A percentile compares a stretch with the other conserved stretches of the same genome.
These are phyloP conservation scores for Phytophthora crassamura DNA, from an alignment of 352 stramenopile species.

Conservation along the genomic window DNA sequence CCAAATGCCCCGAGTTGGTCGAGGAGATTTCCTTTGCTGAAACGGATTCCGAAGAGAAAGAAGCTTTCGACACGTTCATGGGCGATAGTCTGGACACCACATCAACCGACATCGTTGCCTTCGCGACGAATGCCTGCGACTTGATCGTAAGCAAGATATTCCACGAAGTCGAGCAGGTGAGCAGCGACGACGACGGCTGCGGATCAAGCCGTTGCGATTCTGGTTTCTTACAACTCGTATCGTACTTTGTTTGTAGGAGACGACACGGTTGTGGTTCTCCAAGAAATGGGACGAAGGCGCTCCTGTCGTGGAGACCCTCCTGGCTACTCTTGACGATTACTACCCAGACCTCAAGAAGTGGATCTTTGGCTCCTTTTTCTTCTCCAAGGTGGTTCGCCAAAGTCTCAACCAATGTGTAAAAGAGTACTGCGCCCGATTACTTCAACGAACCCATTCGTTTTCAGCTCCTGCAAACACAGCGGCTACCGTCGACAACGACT, in stretches of 20 bases:
- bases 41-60: constrained; percentile 73
- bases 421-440: constrained; percentile 69
- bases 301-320: constrained; percentile 72
- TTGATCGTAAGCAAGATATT: constrained; percentile 84
- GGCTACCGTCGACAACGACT: constrained; percentile 62
- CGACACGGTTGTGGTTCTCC: constrained; percentile 74
- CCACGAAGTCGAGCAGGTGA: constrained; percentile 76
- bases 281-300: constrained; percentile 88
- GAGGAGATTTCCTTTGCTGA: constrained; percentile 87
- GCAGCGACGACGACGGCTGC: background rate
- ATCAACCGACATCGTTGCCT: constrained; percentile 82
- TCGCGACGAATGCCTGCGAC: constrained; percentile 70
- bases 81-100: constrained; percentile 76
- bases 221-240: background rate
- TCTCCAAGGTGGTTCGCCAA: constrained; percentile 78
- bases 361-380: constrained; percentile 88
- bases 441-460: constrained; percentile 69
- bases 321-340: constrained; percentile 85
- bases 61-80: constrained; percentile 79
- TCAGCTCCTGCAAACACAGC: constrained; percentile 43
- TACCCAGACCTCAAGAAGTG: constrained; percentile 73
- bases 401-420: constrained; percentile 72
- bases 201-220: background rate
- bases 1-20: constrained; percentile 84
- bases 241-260: constrained; percentile 48